phyloP scores from a whole-genome alignment of 2,329 filamentous ascomycete species.

The Phyllosticta capitalensis region DNA sequence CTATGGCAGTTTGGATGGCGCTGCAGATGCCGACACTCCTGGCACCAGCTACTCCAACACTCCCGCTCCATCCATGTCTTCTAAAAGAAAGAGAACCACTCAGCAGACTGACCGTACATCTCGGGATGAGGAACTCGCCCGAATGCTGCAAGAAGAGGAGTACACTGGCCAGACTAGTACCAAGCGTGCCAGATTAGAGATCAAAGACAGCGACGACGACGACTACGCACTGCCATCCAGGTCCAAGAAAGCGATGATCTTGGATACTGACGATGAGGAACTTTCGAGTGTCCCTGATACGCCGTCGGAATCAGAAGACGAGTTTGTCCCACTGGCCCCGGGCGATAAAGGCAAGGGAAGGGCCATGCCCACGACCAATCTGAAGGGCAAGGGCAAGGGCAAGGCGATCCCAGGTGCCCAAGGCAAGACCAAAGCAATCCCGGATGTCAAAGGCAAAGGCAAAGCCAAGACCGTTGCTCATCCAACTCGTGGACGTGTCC shows the following conservation, averaged over 20 bases:
- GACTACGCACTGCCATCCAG: constrained; percentile 17
- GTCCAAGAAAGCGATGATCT: constrained; percentile 22
- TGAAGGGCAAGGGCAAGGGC: background rate
- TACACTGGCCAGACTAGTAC: constrained; percentile 27
- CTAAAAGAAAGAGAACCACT: constrained; percentile 18
- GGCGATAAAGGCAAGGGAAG: constrained; percentile 4
- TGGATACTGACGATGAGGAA: constrained; percentile 8
- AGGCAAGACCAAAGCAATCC: constrained; percentile 20
- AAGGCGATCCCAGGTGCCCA: background rate
- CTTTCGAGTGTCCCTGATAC: constrained; percentile 4
- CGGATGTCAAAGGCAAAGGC: constrained; percentile 16
- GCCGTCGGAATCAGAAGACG: background rate
- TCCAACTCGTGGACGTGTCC: background rate
- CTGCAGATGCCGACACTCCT: constrained; percentile 50
- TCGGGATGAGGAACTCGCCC: constrained; percentile 45
- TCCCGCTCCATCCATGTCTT: constrained; percentile 35
- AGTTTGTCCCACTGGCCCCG: constrained; percentile 4
- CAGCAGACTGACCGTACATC: constrained; percentile 25
- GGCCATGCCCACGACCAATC: constrained; percentile 11
- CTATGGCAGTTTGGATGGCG: constrained; percentile 21
- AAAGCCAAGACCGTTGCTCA: constrained; percentile 17
- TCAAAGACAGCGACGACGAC: constrained; percentile 2
- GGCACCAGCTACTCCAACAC: constrained; percentile 50
- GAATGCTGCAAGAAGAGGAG: constrained; percentile 48
- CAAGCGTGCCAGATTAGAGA: constrained; percentile 28